phyloP scores from a whole-genome alignment of 169 alveolate species.

The Cryptosporidium canis region DNA sequence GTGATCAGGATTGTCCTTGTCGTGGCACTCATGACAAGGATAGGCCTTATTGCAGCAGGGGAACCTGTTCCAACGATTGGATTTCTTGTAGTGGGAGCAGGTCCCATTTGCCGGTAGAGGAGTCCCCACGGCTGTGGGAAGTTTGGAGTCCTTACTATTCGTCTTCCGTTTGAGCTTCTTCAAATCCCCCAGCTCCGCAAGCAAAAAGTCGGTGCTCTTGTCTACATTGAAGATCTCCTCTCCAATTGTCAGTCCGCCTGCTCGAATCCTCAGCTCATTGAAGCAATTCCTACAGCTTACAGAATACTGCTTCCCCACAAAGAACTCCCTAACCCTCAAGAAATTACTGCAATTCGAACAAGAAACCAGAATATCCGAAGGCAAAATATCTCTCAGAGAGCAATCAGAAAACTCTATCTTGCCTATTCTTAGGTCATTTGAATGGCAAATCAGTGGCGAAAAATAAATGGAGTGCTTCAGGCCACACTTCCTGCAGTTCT shows the following conservation, averaged over 20 bases:
- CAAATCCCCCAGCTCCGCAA: constrained; percentile 17
- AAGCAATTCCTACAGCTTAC: constrained; percentile 63
- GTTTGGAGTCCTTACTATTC: constrained; percentile 17
- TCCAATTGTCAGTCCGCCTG: constrained; percentile 17
- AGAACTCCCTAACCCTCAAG: constrained; percentile 22
- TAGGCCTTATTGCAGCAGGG: constrained; percentile 89
- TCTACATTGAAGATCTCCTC: constrained; percentile 26
- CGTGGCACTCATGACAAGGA: constrained; percentile 89
- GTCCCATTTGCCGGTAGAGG: constrained; percentile 87
- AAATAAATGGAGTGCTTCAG: constrained; percentile 27
- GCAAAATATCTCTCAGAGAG: constrained; percentile 20
- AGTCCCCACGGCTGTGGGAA: constrained; percentile 77
- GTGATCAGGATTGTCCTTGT: constrained; percentile 82
- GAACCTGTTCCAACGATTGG: constrained; percentile 88
- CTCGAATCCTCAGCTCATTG: constrained; percentile 20
- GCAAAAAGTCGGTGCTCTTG: constrained; percentile 54
- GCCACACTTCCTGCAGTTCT: constrained; percentile 49
- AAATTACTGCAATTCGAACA: constrained; percentile 45
- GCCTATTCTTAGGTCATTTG: constrained; percentile 10
- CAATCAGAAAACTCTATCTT: constrained; percentile 56
- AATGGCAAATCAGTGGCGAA: constrained; percentile 54
- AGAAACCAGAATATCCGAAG: constrained; percentile 44
- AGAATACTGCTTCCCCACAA: constrained; percentile 35
- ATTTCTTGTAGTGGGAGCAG: constrained; percentile 88
- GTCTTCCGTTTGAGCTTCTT: background rate